These are phyloP conservation scores for Musa balbisiana DNA, from an alignment of 202 grass and related monocot genomes.

Conservation along the genomic window DNA sequence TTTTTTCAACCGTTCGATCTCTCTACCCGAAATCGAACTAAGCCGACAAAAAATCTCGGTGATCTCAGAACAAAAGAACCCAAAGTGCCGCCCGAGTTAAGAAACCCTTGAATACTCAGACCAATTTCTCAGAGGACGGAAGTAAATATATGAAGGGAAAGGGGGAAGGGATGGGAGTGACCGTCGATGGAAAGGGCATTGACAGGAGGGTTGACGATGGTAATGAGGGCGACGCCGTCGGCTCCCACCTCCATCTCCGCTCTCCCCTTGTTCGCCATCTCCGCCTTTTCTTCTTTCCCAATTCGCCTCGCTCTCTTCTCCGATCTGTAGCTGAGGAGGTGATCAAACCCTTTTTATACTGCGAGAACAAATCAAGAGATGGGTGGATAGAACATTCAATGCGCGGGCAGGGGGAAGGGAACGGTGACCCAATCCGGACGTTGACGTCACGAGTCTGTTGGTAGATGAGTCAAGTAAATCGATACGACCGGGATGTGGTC, in stretches of 20 bases:
- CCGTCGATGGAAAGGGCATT: conserved; percentile 89
- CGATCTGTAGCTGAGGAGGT: neutral
- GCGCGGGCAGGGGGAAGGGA: too few species aligned
- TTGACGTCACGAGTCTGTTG: too few species aligned
- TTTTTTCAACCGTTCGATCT: too few species aligned
- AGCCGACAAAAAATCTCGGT: too few species aligned
- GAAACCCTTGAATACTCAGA: neutral
- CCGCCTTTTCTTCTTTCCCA: neutral
- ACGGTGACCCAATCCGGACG: too few species aligned
- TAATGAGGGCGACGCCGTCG: conserved; percentile 84
- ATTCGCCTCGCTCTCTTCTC: neutral
- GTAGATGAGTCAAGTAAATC: too few species aligned
- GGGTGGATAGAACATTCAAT: neutral
- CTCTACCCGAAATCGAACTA: too few species aligned
- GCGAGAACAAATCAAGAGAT: too few species aligned
- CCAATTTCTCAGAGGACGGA: neutral
- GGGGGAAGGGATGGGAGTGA: conserved; percentile 17
- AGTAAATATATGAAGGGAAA: too few species aligned
- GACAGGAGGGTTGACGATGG: conserved; percentile 89
- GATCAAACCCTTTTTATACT: neutral
- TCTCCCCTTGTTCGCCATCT: conserved; percentile 32
- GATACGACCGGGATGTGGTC: too few species aligned
- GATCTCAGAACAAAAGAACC: neutral
- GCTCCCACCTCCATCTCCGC: conserved; percentile 71
- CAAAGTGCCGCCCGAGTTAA: neutral